A percentile compares a stretch with the other conserved stretches of the same genome.
Evolutionary conservation across 306 rosid genomes (phyloP).

Genomic region (Chamaecrista fasciculata): DNA sequence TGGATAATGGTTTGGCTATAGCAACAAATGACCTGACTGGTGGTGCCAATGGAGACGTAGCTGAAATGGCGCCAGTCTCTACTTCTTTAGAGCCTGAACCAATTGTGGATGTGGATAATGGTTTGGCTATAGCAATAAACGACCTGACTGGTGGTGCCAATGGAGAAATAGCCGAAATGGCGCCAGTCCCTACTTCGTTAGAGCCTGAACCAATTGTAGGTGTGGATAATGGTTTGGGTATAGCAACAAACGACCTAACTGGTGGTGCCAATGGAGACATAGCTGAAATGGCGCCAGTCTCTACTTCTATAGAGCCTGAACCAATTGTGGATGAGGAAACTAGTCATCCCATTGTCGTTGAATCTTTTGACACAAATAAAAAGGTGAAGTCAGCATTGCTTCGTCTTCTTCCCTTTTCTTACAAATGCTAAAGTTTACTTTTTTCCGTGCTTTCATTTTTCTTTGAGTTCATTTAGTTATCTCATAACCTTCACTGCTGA

Average conservation of each 20-base stretch:
- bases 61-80: no score
- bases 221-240: no score
- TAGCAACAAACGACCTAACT: neutral
- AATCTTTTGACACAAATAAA: constrained; percentile 35
- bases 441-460: constrained; percentile 5
- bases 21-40: no score
- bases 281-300: constrained; percentile 4
- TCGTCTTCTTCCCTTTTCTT: constrained; percentile 27
- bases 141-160: no score
- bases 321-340: constrained; percentile 30
- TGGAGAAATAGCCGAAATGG: no score
- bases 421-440: neutral
- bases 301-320: constrained; percentile 26
- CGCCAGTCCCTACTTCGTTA: no score
- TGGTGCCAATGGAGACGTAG: no score
- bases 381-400: constrained; percentile 31
- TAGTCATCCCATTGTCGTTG: constrained; percentile 13
- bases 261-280: constrained; percentile 4
- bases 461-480: constrained; percentile 13
- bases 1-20: no score
- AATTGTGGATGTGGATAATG: no score
- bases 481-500: constrained; percentile 1
- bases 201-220: no score
- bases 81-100: no score
- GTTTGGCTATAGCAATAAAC: no score